Evolutionary conservation across 768 basidiomycete species (phyloP), one percentile per base, ranked within the genome.

Genomic region (Termitomyces sp.): DNA sequence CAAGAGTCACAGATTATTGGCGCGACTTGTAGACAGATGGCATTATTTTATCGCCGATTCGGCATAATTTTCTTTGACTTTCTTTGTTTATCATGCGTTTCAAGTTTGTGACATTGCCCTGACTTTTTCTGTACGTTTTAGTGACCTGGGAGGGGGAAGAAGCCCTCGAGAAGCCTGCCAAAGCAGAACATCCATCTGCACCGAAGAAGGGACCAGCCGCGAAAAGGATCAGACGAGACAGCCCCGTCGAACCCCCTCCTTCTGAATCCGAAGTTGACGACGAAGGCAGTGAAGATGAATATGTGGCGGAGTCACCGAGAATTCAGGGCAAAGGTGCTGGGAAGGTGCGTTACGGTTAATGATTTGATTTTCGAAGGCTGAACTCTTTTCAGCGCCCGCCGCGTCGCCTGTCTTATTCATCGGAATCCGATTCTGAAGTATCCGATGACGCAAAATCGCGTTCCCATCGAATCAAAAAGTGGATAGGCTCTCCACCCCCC

Each of bases 81-180:
- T 46, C 31, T 49, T 53, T 58, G 20, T 55, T 25, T 53, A 59
- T 61, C 10, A 36, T 25, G 31, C 10, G 17, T 52, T 31, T 29
- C 11, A 7, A 8, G 62, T 61, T 59, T 66, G 64, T 56, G 66
- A 45, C 32, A 32, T 32, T 72, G 43, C 43, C 56, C 65, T 67
- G 25, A 67, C 64, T 52, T 38, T 68, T 60, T 67, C 59, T 65
- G 68, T 67, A 64, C 63, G 40, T 64, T 69, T 65, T 69, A 92
- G 91, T 85, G 85, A 72, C 81, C 65, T 92, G 89, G 88, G 90
- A 93, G 69, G 88, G 84, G 1, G 74, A 79, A 32, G 84, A 85
- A 20, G 84, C 81, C 4, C 63, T 86, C 48, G 84, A 89, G 63
- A 82, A 80, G 62, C 67, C 68, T 49, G 70, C 68, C 48, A 68